Conservation (phyloP, 352 stramenopile genomes). For the Aphanomyces euteiches region DNA sequence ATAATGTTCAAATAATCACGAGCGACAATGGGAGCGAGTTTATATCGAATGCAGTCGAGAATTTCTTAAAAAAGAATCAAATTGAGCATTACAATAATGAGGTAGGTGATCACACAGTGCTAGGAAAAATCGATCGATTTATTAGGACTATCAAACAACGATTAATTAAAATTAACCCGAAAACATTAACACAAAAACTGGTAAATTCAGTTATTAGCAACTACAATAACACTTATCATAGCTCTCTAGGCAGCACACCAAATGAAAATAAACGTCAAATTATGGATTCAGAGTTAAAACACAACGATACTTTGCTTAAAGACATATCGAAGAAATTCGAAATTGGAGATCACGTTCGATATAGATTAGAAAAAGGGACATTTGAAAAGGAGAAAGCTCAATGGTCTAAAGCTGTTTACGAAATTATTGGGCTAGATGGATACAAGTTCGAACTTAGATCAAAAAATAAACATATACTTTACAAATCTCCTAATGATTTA, state of each 20-base stretch:
- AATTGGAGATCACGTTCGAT: background rate
- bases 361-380: background rate
- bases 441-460: background rate
- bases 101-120: conserved; percentile 27
- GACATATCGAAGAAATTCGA: background rate
- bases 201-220: conserved; percentile 31
- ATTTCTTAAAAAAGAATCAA: conserved; percentile 24
- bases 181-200: conserved; percentile 18
- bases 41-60: conserved; percentile 25
- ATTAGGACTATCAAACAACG: conserved; percentile 33
- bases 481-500: background rate
- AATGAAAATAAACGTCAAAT: conserved; percentile 29
- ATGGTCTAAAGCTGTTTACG: background rate
- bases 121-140: conserved; percentile 38
- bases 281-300: conserved; percentile 5
- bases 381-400: background rate
- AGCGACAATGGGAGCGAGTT: conserved; percentile 36
- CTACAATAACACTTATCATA: conserved; percentile 32
- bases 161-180: conserved; percentile 29
- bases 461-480: background rate
- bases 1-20: conserved; percentile 37
- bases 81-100: conserved; percentile 34
- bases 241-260: conserved; percentile 17
- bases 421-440: background rate
- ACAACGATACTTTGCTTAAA: conserved; percentile 24